phyloP scores from a whole-genome alignment of 2,329 filamentous ascomycete genomes.

The Penicillium sp. region DNA sequence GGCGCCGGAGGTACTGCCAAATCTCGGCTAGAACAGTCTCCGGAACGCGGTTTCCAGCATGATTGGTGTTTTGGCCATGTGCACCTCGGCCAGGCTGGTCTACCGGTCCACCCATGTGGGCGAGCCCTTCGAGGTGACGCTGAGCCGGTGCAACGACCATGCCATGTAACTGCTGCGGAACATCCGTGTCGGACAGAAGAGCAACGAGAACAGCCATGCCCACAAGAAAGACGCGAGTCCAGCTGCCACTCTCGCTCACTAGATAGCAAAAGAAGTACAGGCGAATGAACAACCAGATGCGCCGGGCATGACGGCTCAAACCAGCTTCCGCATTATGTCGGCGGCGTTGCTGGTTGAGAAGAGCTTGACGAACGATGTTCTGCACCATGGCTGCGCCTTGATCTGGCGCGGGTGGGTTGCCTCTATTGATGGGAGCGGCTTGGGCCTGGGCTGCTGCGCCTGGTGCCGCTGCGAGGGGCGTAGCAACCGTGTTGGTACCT shows the following conservation, averaged over 20 bases:
- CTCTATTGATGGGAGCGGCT: constrained; percentile 1
- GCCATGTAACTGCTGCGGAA: constrained; percentile 33
- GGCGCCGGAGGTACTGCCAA: constrained; percentile 37
- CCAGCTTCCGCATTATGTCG: constrained; percentile 27
- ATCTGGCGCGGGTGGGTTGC: too few species aligned
- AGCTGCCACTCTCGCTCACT: constrained; percentile 47
- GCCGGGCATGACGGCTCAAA: constrained; percentile 39
- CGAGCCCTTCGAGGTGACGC: constrained; percentile 42
- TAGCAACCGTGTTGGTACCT: background rate
- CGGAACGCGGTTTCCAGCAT: constrained; percentile 3
- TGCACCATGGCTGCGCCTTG: constrained; percentile 17
- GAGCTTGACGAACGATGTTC: constrained; percentile 31
- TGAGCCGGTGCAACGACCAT: constrained; percentile 38
- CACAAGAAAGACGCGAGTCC: constrained; percentile 41
- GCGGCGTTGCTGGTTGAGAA: constrained; percentile 26
- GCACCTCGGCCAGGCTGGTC: constrained; percentile 12
- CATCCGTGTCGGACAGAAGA: constrained; percentile 39
- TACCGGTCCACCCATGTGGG: constrained; percentile 28
- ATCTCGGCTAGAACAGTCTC: constrained; percentile 10
- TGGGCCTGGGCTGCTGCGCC: background rate
- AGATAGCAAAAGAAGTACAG: constrained; percentile 56
- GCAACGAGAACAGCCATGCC: constrained; percentile 34
- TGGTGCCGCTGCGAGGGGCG: background rate
- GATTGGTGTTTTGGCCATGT: constrained; percentile 6
- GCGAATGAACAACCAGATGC: constrained; percentile 54